Evolutionary conservation across 1,139 yeast species (phyloP).

Genomic region (Lodderomyces parapsilosis): DNA sequence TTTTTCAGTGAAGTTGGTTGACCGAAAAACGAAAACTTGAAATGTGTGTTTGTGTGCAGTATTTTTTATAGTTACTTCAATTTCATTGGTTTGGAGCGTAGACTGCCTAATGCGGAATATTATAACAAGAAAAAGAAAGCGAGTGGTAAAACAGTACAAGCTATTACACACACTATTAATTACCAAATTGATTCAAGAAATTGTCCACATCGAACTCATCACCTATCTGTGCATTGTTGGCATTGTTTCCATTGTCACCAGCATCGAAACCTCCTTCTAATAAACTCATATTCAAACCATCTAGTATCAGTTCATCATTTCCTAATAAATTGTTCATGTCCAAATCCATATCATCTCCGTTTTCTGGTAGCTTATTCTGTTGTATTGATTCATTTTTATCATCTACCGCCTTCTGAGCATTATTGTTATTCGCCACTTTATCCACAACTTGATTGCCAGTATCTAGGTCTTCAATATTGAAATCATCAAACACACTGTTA

Average conservation of each 20-base stretch:
- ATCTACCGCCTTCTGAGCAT: slow-evolving; percentile 10
- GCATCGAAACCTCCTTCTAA: slow-evolving; percentile 36
- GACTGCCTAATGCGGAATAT: background rate
- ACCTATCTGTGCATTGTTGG: slow-evolving; percentile 15
- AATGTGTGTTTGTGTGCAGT: slow-evolving; percentile 6
- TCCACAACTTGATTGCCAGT: background rate
- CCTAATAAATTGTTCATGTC: slow-evolving; percentile 44
- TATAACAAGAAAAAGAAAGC: background rate
- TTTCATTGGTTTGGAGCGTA: slow-evolving; percentile 31
- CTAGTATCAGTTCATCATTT: slow-evolving; percentile 44
- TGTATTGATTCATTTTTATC: slow-evolving; percentile 7
- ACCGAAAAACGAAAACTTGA: slow-evolving; percentile 8
- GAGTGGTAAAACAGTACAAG: background rate
- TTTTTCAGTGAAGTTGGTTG: slow-evolving; percentile 7
- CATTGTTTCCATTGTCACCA: slow-evolving; percentile 17
- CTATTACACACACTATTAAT: slow-evolving; percentile 6
- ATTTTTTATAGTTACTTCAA: slow-evolving; percentile 3
- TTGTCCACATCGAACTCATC: slow-evolving; percentile 49
- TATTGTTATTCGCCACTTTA: slow-evolving; percentile 4
- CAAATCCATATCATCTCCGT: slow-evolving; percentile 26
- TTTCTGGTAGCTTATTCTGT: slow-evolving; percentile 6
- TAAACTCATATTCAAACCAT: slow-evolving; percentile 45
- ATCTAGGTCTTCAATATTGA: slow-evolving; percentile 7
- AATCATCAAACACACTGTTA: slow-evolving; percentile 5
- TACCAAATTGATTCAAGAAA: slow-evolving; percentile 47